A percentile compares a stretch with the other conserved stretches of the same genome.
Conservation (phyloP, 306 rosid genomes). For the Dalbergia cultrata region DNA sequence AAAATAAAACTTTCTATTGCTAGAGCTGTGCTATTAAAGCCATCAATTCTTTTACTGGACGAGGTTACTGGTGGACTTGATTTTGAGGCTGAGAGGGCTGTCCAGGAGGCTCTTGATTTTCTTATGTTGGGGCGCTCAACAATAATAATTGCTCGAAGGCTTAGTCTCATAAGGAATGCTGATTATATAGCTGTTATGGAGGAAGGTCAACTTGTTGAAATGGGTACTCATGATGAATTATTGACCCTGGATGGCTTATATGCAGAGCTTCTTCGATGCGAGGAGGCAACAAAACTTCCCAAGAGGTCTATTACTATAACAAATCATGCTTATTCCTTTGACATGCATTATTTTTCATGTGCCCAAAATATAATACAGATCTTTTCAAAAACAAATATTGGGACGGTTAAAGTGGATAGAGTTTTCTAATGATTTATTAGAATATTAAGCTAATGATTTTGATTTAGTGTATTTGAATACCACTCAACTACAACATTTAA, state of each 20-base stretch:
- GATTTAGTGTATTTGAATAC: conserved; percentile 15
- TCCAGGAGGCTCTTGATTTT: conserved; percentile 91
- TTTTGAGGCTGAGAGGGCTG: conserved; percentile 97
- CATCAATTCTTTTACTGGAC: conserved; percentile 93
- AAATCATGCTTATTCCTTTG: conserved; percentile 32
- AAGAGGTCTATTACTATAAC: conserved; percentile 69
- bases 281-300: conserved; percentile 99
- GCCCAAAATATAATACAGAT: conserved; percentile 7
- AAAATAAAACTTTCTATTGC: conserved; percentile 97
- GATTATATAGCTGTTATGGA: conserved; percentile 99
- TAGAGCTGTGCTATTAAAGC: conserved; percentile 94
- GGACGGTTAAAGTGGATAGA: conserved; percentile 3
- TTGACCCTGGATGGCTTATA: conserved; percentile 80
- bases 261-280: conserved; percentile 93
- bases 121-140: conserved; percentile 99
- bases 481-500: conserved; percentile 13
- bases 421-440: conserved; percentile 8
- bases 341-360: conserved; percentile 38
- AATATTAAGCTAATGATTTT: conserved; percentile 30
- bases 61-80: conserved; percentile 99
- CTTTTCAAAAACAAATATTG: conserved; percentile 32
- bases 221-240: conserved; percentile 97
- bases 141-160: conserved; percentile 96
- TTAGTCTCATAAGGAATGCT: conserved; percentile 96
- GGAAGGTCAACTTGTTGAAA: conserved; percentile 97